Evolutionary conservation across 2,329 filamentous ascomycete species (phyloP), one percentile per base, ranked within the genome.

Genomic region (Leptographium procerum): DNA sequence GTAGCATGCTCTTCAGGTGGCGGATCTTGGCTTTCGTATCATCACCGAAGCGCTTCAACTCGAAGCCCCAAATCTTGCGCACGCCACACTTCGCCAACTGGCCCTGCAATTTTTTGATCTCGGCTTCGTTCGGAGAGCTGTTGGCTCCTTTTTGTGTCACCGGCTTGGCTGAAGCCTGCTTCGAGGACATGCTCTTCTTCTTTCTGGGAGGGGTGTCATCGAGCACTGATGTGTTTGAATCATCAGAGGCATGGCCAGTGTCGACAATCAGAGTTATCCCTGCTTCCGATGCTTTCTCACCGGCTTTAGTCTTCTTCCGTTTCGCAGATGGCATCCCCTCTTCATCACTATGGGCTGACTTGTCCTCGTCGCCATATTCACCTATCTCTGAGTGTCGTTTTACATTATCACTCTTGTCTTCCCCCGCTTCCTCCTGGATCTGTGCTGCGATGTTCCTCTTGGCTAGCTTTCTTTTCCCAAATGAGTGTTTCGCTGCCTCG

Each of bases 51-150:
- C 84, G 77, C 69, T 89, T 89, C 31, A 99, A 79, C 71, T 96
- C 90, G 62, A 87, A 84, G 55, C 81, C 82, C 92, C 94, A 99
- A 61, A 96, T 82, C 69, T 96, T 97, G 57, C 90, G 87, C 58
- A 96, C 83, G 33, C 92, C 92, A 67, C 92, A 99, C 71, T 96
- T 96, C 52, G 86, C 74, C 8, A 99, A 80, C 71, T 92, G 90
- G 10, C 84, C 82, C 72, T 97, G 92, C 4, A 97, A 77, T 54
- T 85, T 87, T 71, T 96, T 97, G 68, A 96, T 87, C 69, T 95
- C 88, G 4, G 82, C 84, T 60, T 89, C 83, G 61, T 91, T 81
- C 0, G 86, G 82, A 22, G 84, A 69, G 16, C 64, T 16, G 40
- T 78, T 72, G 33, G 52, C 26, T 26, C 26, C n/a, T 74, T 74